These are phyloP conservation scores for Boletus speciosus DNA, from an alignment of 768 basidiomycete species.

Conservation along the genomic window DNA sequence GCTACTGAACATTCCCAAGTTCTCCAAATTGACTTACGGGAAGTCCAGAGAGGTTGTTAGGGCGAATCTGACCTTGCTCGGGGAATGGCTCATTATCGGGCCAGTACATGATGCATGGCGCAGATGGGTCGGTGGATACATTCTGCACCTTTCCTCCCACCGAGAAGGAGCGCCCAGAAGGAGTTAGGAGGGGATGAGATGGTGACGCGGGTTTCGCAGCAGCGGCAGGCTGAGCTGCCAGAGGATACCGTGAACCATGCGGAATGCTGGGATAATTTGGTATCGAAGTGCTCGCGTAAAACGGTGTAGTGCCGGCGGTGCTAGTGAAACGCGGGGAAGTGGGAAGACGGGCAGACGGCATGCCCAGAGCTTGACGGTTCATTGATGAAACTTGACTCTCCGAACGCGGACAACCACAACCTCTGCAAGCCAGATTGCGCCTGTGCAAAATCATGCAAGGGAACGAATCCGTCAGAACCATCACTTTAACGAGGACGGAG, in stretches of 20 bases:
- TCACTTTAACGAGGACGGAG: constrained; percentile 17
- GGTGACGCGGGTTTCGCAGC: constrained; percentile 36
- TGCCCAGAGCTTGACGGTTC: constrained; percentile 29
- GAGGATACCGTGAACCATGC: constrained; percentile 26
- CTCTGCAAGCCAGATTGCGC: constrained; percentile 74
- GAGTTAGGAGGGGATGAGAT: constrained; percentile 76
- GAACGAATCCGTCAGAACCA: constrained; percentile 47
- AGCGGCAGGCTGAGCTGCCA: constrained; percentile 21
- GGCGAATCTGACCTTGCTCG: constrained; percentile 75
- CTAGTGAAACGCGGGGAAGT: constrained; percentile 26
- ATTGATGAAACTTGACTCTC: constrained; percentile 31
- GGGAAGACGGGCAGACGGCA: constrained; percentile 22
- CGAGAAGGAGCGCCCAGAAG: constrained; percentile 76
- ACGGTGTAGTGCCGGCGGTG: constrained; percentile 12
- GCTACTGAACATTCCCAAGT: neutral
- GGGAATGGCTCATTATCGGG: constrained; percentile 86
- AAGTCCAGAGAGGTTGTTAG: constrained; percentile 49
- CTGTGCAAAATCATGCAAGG: constrained; percentile 54
- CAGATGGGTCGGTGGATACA: constrained; percentile 64
- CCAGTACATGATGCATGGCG: constrained; percentile 86
- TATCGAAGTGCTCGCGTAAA: constrained; percentile 20
- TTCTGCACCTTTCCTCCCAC: constrained; percentile 78
- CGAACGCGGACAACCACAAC: constrained; percentile 64
- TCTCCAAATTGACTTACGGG: constrained; percentile 39
- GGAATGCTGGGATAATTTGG: constrained; percentile 26